Percentiles rank a stretch among this genome's conserved stretches.
Evolutionary conservation across 352 stramenopile genomes (phyloP).

Genomic region (Pythium sp.): DNA sequence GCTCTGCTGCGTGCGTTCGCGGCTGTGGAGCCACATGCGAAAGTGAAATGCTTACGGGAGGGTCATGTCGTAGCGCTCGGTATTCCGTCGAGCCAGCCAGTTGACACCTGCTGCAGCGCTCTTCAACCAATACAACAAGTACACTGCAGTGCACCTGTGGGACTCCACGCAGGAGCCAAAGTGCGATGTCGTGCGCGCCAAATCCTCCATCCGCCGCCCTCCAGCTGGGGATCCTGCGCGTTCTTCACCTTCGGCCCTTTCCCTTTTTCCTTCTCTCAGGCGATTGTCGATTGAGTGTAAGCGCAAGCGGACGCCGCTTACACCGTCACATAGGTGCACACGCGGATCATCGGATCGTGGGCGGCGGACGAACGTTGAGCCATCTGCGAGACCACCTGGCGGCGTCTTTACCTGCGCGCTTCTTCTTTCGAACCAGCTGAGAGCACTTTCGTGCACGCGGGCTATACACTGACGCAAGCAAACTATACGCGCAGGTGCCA

Average conservation of each 20-base stretch:
- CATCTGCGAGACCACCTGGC: not conserved
- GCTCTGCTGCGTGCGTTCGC: not conserved
- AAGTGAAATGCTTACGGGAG: not conserved
- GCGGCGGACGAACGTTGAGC: constrained; percentile 7
- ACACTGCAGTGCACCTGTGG: not conserved
- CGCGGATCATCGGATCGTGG: constrained; percentile 2
- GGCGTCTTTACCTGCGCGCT: constrained; percentile 7
- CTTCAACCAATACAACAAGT: not conserved
- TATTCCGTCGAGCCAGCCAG: not conserved
- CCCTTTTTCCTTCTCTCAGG: not conserved
- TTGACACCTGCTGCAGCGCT: not conserved
- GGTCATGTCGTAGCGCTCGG: not conserved
- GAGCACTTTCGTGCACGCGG: not conserved
- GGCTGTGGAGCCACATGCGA: not conserved
- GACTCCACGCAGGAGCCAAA: not conserved
- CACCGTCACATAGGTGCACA: not conserved
- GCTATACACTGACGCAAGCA: not conserved
- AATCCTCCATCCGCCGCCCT: not conserved
- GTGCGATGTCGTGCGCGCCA: not conserved
- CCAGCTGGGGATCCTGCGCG: constrained; percentile 8
- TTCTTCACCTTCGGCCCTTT: not conserved
- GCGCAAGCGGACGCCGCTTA: not conserved
- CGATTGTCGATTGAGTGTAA: not conserved
- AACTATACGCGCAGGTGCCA: not conserved
- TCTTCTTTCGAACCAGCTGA: constrained; percentile 11